phyloP scores from a whole-genome alignment of 2,329 filamentous ascomycete species.

The Curvularia verruculosa region DNA sequence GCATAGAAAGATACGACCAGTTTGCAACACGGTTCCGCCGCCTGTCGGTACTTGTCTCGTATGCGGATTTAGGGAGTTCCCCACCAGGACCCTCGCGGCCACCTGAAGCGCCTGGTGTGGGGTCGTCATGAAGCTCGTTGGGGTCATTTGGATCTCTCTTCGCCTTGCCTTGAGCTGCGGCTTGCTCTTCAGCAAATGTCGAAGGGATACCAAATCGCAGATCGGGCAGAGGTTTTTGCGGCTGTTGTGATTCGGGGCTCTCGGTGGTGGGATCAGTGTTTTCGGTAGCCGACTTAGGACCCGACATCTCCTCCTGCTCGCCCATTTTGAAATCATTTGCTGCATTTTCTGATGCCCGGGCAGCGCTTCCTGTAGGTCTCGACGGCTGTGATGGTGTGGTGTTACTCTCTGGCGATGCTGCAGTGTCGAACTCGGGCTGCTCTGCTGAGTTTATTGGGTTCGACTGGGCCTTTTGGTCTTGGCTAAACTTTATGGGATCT shows the following conservation, averaged over 20 bases:
- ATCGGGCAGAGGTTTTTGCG: slow-evolving; percentile 76
- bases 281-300: slow-evolving; percentile 39
- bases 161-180: slow-evolving; percentile 49
- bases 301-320: slow-evolving; percentile 48
- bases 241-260: slow-evolving; percentile 53
- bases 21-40: slow-evolving; percentile 78
- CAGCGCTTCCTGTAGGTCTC: slow-evolving; percentile 30
- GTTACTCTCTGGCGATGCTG: slow-evolving; percentile 24
- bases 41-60: slow-evolving; percentile 88
- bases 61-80: slow-evolving; percentile 77
- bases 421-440: slow-evolving; percentile 44
- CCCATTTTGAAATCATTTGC: slow-evolving; percentile 29
- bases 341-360: slow-evolving; percentile 21
- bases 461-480: slow-evolving; percentile 30
- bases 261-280: slow-evolving; percentile 51
- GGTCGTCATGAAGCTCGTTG: slow-evolving; percentile 62
- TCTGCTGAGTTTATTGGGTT: slow-evolving; percentile 39
- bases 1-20: slow-evolving; percentile 69
- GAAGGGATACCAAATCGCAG: slow-evolving; percentile 94
- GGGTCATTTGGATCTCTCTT: slow-evolving; percentile 37
- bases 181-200: slow-evolving; percentile 77
- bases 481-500: slow-evolving; percentile 49
- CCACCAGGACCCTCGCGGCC: slow-evolving; percentile 59
- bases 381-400: slow-evolving; percentile 33
- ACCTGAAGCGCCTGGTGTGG: slow-evolving; percentile 48